Percentiles rank a stretch among this genome's conserved stretches.
Evolutionary conservation across 148 eudicot genomes (phyloP).

Genomic region (Dysphania ambrosioides): DNA sequence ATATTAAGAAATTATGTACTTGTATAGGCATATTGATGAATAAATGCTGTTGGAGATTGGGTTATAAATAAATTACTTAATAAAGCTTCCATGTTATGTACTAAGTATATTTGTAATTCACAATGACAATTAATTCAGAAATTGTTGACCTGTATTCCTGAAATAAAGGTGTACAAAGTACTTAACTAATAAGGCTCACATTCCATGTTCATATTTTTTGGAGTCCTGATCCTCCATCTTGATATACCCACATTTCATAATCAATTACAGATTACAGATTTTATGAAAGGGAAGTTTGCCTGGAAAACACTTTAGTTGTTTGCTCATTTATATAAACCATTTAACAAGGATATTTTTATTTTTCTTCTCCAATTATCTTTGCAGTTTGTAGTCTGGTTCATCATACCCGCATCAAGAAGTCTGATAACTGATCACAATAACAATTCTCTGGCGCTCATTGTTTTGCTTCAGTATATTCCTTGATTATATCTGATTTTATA

Average conservation of each 20-base stretch:
- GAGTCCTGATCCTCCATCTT: background rate
- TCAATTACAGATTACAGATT: background rate
- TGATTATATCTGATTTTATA: constrained; percentile 83
- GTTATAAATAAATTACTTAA: background rate
- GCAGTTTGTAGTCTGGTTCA: constrained; percentile 96
- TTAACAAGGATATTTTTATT: background rate
- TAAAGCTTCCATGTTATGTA: background rate
- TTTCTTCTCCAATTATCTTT: background rate
- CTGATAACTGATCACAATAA: constrained; percentile 71
- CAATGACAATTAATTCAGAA: background rate
- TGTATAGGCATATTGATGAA: too few relatives aligned
- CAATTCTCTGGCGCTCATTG: constrained; percentile 95
- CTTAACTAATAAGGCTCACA: background rate
- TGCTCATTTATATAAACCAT: background rate
- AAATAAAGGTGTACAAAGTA: too few relatives aligned
- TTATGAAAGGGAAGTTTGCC: background rate
- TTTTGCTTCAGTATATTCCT: constrained; percentile 86
- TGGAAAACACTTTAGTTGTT: background rate
- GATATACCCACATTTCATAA: background rate
- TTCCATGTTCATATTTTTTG: background rate
- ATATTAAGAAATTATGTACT: too few relatives aligned
- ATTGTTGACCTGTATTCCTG: background rate
- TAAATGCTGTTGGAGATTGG: background rate
- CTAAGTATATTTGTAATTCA: background rate
- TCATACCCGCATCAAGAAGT: constrained; percentile 81